Evolutionary conservation across 176 grass and related monocot species (phyloP).

Genomic region (Panicum miliaceum): DNA sequence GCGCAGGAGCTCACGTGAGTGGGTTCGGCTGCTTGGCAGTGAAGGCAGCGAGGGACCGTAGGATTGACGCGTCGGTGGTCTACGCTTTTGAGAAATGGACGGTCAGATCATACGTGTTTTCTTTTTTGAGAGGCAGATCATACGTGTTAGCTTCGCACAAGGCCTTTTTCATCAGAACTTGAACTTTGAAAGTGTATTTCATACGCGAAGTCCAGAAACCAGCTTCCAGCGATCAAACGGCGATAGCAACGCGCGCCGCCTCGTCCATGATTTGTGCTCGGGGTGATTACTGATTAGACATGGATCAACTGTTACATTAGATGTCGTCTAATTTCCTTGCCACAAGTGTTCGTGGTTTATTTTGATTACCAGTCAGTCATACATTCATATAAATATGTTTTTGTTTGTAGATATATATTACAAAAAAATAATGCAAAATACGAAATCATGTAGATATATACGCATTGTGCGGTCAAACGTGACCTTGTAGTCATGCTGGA

Average conservation of each 20-base stretch:
- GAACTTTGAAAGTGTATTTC: too few relatives aligned
- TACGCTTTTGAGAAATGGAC: neutral
- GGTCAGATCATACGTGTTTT: neutral
- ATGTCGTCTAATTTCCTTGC: neutral
- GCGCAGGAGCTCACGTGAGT: conserved; percentile 27
- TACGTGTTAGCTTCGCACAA: neutral
- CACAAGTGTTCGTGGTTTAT: neutral
- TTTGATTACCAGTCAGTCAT: neutral
- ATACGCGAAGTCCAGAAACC: too few relatives aligned
- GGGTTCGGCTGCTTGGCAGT: neutral
- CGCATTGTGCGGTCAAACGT: neutral
- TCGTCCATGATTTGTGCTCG: neutral
- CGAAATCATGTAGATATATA: neutral
- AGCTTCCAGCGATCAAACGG: neutral
- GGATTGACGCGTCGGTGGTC: neutral
- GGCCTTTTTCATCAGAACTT: neutral
- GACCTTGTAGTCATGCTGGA: neutral
- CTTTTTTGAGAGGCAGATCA: too few relatives aligned
- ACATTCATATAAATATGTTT: neutral
- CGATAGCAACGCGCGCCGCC: neutral
- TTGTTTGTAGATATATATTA: neutral
- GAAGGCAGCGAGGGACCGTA: conserved; percentile 18
- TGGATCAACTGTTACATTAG: neutral
- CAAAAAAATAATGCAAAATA: neutral
- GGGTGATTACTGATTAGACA: neutral